Conservation (phyloP, 2,329 filamentous ascomycete species). For the Ophidiomyces ophidiicola region DNA sequence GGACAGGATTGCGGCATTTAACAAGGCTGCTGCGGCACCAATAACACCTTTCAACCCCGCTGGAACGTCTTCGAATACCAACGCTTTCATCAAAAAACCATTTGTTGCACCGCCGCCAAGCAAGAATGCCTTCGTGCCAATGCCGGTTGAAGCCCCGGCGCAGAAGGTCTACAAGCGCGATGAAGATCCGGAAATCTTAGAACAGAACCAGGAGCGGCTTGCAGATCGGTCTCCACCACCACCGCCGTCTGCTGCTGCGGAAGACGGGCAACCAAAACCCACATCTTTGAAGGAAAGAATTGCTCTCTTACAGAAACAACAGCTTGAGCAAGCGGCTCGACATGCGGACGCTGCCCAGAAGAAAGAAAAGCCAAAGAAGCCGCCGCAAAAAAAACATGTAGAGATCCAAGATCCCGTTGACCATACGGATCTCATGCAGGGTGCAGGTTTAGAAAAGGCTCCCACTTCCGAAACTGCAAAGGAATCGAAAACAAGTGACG, state of each 20-base stretch:
- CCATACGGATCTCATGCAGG: conserved; percentile 18
- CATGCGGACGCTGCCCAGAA: conserved; percentile 66
- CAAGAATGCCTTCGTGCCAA: conserved; percentile 78
- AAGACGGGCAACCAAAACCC: conserved; percentile 72
- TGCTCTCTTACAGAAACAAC: conserved; percentile 83
- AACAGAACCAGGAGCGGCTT: conserved; percentile 26
- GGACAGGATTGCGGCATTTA: conserved; percentile 95
- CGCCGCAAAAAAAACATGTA: conserved; percentile 52
- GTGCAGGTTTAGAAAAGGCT: conserved; percentile 21
- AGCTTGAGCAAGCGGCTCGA: conserved; percentile 73
- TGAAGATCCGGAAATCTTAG: conserved; percentile 54
- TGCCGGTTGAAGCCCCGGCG: conserved; percentile 54
- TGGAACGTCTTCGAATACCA: conserved; percentile 44
- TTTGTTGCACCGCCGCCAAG: conserved; percentile 93
- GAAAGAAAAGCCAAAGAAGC: conserved; percentile 78
- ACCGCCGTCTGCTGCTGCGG: conserved; percentile 39
- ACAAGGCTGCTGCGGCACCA: conserved; percentile 73
- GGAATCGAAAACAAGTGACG: conserved; percentile 27
- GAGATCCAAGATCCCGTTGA: conserved; percentile 27
- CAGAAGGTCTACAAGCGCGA: conserved; percentile 73
- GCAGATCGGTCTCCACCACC: conserved; percentile 20
- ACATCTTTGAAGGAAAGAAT: conserved; percentile 92
- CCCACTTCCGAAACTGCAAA: conserved; percentile 26
- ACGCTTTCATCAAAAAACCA: conserved; percentile 83
- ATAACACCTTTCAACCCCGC: conserved; percentile 80